phyloP scores from a whole-genome alignment of 352 stramenopile species.

The Thalassiosira exigua region DNA sequence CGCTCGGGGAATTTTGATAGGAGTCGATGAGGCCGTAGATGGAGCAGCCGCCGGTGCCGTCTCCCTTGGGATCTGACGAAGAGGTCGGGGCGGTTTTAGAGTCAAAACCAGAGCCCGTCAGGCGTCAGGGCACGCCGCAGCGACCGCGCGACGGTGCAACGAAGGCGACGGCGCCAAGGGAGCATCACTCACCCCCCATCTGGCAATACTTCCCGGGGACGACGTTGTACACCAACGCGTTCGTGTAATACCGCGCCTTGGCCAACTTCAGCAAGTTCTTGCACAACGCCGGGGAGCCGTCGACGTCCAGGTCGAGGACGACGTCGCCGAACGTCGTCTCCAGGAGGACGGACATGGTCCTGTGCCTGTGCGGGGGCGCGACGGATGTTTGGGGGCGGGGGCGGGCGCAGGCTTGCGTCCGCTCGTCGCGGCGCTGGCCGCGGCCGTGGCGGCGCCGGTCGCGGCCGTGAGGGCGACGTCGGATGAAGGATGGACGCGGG shows the following conservation, averaged over 20 bases:
- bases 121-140: too few relatives aligned
- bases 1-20: constrained; percentile 13
- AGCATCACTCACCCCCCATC: constrained; percentile 53
- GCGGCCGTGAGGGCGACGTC: too few relatives aligned
- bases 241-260: constrained; percentile 80
- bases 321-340: constrained; percentile 83
- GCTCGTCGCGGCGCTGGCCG: too few relatives aligned
- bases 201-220: constrained; percentile 74
- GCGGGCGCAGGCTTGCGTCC: too few relatives aligned
- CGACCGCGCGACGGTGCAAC: too few relatives aligned
- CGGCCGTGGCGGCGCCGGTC: too few relatives aligned
- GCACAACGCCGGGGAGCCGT: constrained; percentile 75
- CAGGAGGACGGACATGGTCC: constrained; percentile 76
- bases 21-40: constrained; percentile 93
- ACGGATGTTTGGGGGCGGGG: too few relatives aligned
- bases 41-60: constrained; percentile 93
- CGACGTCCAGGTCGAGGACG: constrained; percentile 80
- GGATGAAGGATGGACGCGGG: too few relatives aligned
- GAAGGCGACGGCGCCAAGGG: too few relatives aligned
- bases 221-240: constrained; percentile 77
- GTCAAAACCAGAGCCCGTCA: too few relatives aligned
- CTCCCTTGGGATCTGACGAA: constrained; percentile 89
- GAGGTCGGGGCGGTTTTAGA: too few relatives aligned
- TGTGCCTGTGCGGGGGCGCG: background rate
- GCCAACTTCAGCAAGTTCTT: constrained; percentile 83